Evolutionary conservation across 805 yeast genomes (phyloP).

Genomic region (Metschnikowia noctiluminum): DNA sequence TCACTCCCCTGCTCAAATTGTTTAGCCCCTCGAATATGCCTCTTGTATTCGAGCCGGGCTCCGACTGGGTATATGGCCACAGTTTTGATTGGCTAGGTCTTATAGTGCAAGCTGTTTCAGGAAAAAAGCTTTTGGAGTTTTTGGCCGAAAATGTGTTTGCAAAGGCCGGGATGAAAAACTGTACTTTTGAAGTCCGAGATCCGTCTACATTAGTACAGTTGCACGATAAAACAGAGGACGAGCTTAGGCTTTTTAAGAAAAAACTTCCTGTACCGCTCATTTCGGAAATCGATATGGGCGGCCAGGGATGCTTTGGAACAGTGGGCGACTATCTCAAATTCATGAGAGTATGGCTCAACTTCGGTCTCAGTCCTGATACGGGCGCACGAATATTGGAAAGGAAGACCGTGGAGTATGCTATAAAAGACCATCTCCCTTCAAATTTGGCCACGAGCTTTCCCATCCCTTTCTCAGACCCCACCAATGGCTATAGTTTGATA

Average conservation of each 20-base stretch:
- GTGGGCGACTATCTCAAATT: conserved; percentile 38
- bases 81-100: conserved; percentile 39
- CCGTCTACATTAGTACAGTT: conserved; percentile 7
- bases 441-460: conserved; percentile 17
- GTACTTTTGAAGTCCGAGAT: conserved; percentile 11
- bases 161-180: conserved; percentile 32
- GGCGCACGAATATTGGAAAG: conserved; percentile 25
- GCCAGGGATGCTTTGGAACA: conserved; percentile 40
- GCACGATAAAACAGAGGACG: conserved; percentile 3
- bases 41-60: conserved; percentile 35
- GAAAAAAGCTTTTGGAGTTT: conserved; percentile 30
- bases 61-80: conserved; percentile 37
- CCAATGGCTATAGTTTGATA: conserved; percentile 31
- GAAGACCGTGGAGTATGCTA: conserved; percentile 31
- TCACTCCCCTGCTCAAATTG: conserved; percentile 23
- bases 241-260: conserved; percentile 3
- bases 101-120: conserved; percentile 32
- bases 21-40: conserved; percentile 26
- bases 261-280: conserved; percentile 15
- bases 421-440: conserved; percentile 30
- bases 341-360: conserved; percentile 37
- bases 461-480: conserved; percentile 17
- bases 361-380: conserved; percentile 40
- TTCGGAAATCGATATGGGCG: conserved; percentile 37
- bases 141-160: conserved; percentile 30